Evolutionary conservation across 179 eudicot genomes (phyloP), one percentile per base, ranked within the genome.

Genomic region (Silene vulgaris): DNA sequence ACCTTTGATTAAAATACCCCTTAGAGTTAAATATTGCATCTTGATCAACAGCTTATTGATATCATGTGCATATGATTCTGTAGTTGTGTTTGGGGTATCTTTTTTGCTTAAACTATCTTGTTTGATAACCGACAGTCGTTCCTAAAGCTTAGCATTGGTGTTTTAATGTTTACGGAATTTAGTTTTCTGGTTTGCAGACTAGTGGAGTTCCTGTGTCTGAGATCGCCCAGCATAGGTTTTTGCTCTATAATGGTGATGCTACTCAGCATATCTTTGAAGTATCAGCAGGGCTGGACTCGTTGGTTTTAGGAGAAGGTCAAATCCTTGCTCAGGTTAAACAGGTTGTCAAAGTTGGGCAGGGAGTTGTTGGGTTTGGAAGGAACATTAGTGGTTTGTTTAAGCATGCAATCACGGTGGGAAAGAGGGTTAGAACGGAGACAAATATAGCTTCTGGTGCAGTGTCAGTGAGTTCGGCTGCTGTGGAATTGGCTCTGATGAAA

Each of bases 381-480:
- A 82, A 82, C 82, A 82, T 85, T 23, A 85, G 87, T 66, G 87
- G 87, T 14, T 65, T 85, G 74, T 85, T 85, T 70, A 85, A 82
- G 76, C 85, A 82, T 66, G 87, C 87, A 6, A 82, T 85, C 69
- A 66, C 85, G 8, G 87, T 84, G 17, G 87, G 85, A 14, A 80
- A 80, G 77, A 68, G 84, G 69, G 85, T 78, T 32, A 77, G 85
- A 60, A 80, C 79, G 5, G 87, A 85, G 79, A 77, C 85, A 65
- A 85, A 77, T 30, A 85, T 85, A 69, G 84, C 87, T 79, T 75
- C 87, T 69, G 87, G 87, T 45, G 87, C 87, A 1, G 87, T 85
- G 32, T 85, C 87, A 29, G 87, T 85, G 63, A 85, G 87, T 76
- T 85, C 87, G 14, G 87, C 87, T 68, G 85, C 87, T 32, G 87